A percentile compares a stretch with the other conserved stretches of the same genome.
Conservation (phyloP, 2,329 filamentous ascomycete genomes). For the Hypoxylon sp. region DNA sequence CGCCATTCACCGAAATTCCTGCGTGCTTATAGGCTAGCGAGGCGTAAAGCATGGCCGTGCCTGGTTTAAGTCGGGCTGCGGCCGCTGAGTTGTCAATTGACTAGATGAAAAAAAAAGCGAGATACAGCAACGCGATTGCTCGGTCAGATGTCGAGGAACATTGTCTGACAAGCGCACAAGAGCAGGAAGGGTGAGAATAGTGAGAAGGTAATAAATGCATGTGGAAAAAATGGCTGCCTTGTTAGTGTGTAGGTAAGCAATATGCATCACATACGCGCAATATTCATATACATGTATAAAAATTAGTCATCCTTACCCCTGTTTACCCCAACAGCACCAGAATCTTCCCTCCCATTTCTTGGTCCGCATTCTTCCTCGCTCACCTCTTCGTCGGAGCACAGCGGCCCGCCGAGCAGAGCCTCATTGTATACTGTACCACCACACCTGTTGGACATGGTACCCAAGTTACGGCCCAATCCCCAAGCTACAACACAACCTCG, state of each 20-base stretch:
- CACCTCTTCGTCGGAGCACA: neutral
- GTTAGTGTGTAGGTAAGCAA: too few species aligned
- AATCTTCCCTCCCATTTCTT: too few species aligned
- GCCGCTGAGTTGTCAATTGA: slow-evolving; percentile 22
- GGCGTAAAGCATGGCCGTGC: neutral
- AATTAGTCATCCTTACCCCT: neutral
- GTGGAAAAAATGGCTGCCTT: neutral
- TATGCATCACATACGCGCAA: too few species aligned
- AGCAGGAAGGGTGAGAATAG: too few species aligned
- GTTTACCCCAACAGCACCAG: neutral
- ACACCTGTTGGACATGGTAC: neutral
- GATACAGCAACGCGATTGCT: slow-evolving; percentile 1
- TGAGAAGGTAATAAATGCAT: neutral
- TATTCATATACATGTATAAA: neutral
- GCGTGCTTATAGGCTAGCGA: neutral
- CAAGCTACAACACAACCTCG: neutral
- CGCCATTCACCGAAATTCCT: neutral
- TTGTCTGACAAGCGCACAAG: neutral
- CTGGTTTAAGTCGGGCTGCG: neutral
- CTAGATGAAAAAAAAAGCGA: neutral
- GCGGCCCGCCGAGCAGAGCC: neutral
- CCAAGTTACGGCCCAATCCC: neutral
- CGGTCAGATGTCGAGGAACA: neutral
- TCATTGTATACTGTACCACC: neutral
- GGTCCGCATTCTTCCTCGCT: neutral